These are phyloP conservation scores for Pichia sp. DNA, from an alignment of 1,139 yeast genomes.

Conservation along the genomic window DNA sequence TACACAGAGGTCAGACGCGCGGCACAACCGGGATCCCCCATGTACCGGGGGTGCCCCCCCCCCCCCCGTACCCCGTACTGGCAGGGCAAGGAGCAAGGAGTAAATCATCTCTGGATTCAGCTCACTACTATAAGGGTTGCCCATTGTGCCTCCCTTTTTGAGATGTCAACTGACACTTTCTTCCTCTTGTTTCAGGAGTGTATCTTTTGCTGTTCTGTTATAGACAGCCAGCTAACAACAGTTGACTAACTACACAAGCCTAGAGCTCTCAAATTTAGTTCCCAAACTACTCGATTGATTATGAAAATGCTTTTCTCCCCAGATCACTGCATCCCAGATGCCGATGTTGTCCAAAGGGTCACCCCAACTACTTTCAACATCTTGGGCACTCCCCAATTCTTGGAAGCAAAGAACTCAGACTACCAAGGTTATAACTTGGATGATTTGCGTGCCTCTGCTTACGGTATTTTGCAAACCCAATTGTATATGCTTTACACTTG, in stretches of 20 bases:
- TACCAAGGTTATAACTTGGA: background rate
- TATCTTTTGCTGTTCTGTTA: too few relatives aligned
- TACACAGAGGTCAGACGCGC: too few relatives aligned
- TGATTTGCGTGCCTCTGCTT: background rate
- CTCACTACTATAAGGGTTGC: too few relatives aligned
- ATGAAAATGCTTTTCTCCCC: background rate
- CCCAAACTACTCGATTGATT: background rate
- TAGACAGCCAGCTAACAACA: too few relatives aligned
- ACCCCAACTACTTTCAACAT: background rate
- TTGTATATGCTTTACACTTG: background rate
- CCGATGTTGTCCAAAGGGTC: background rate
- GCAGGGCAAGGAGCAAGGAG: too few relatives aligned
- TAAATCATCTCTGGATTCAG: too few relatives aligned
- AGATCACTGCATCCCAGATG: background rate
- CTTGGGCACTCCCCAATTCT: background rate
- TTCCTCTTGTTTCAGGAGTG: too few relatives aligned
- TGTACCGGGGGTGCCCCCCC: too few relatives aligned
- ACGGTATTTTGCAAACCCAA: slow-evolving; percentile 2
- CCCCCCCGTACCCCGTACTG: too few relatives aligned
- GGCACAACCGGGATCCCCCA: too few relatives aligned
- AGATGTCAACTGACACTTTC: too few relatives aligned
- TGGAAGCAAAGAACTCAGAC: background rate
- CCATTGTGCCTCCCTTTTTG: too few relatives aligned
- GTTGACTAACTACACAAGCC: background rate
- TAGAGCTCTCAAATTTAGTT: background rate